Percentiles rank a stretch among this genome's conserved stretches.
phyloP scores from a whole-genome alignment of 371 early-diverging fungal species.

The Saksenaea oblongispora region DNA sequence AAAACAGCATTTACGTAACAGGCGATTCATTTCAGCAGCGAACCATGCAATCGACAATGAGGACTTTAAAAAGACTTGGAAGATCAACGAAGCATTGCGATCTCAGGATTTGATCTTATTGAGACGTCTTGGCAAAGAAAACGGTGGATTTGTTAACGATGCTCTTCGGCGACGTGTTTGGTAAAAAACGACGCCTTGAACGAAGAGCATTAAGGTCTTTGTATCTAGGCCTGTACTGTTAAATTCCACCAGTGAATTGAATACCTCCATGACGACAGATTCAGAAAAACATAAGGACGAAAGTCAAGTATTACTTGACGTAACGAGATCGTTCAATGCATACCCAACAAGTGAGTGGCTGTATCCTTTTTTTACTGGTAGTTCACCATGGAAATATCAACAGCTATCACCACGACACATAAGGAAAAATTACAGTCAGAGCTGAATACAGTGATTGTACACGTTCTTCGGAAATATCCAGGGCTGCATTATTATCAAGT shows the following conservation, averaged over 20 bases:
- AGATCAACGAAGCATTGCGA: conserved; percentile 57
- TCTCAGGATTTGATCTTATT: conserved; percentile 44
- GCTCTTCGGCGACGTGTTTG: conserved; percentile 55
- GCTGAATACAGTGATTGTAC: conserved; percentile 47
- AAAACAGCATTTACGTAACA: conserved; percentile 14
- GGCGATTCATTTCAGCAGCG: conserved; percentile 9
- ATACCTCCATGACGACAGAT: neutral
- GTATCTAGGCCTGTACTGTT: conserved; percentile 50
- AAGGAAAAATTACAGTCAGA: conserved; percentile 42
- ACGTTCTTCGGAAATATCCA: conserved; percentile 57
- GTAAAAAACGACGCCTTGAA: conserved; percentile 32
- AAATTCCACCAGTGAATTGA: conserved; percentile 18
- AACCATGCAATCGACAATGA: conserved; percentile 36
- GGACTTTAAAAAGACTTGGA: conserved; percentile 38
- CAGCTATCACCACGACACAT: conserved; percentile 33
- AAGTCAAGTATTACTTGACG: conserved; percentile 53
- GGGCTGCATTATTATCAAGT: conserved; percentile 73
- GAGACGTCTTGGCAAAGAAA: conserved; percentile 47
- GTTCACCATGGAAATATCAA: neutral
- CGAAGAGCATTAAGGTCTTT: too few relatives aligned
- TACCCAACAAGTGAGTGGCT: conserved; percentile 34
- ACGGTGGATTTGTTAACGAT: conserved; percentile 55
- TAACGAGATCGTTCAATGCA: conserved; percentile 49
- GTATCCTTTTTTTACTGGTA: neutral
- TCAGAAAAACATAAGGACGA: conserved; percentile 46